Percentiles rank a stretch among this genome's conserved stretches.
Evolutionary conservation across 1,284 basidiomycete species (phyloP).

Genomic region (Malassezia nana): DNA sequence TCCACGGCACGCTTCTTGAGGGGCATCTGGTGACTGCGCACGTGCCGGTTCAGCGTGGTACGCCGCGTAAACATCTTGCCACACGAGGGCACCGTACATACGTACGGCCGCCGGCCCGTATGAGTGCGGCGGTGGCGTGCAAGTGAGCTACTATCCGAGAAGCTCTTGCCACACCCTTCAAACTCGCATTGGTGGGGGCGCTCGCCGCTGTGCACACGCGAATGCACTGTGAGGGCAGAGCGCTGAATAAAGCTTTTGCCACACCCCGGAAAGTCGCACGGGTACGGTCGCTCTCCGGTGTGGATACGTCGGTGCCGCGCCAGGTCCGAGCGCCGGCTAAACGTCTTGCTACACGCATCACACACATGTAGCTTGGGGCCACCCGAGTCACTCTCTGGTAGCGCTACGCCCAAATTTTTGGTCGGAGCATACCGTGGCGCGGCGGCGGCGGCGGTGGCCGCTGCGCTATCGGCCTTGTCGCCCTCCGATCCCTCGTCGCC

Average conservation of each 20-base stretch:
- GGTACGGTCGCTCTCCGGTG: conserved; percentile 73
- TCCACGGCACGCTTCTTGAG: conserved; percentile 22
- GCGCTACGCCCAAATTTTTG: conserved; percentile 12
- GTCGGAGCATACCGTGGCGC: conserved; percentile 8
- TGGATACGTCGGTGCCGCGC: conserved; percentile 67
- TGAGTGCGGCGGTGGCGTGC: conserved; percentile 66
- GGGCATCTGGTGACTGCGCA: conserved; percentile 34
- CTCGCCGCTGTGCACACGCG: conserved; percentile 76
- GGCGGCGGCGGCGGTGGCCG: conserved; percentile 7
- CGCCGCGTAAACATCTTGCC: conserved; percentile 47
- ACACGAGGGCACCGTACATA: conserved; percentile 43
- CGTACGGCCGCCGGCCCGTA: conserved; percentile 50
- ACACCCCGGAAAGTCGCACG: conserved; percentile 52
- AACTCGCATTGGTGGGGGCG: conserved; percentile 66
- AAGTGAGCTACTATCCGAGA: conserved; percentile 55
- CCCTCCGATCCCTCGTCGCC: conserved; percentile 9
- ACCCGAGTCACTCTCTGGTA: conserved; percentile 40
- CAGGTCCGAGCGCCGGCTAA: conserved; percentile 43
- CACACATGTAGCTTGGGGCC: conserved; percentile 45
- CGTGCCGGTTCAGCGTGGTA: conserved; percentile 47
- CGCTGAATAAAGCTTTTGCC: conserved; percentile 47
- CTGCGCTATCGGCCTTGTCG: neutral
- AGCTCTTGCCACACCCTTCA: conserved; percentile 57
- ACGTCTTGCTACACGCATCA: conserved; percentile 43
- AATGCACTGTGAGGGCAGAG: conserved; percentile 67